Evolutionary conservation across 1,284 basidiomycete genomes (phyloP).

Genomic region (Pseudozyma tsukubaensis): DNA sequence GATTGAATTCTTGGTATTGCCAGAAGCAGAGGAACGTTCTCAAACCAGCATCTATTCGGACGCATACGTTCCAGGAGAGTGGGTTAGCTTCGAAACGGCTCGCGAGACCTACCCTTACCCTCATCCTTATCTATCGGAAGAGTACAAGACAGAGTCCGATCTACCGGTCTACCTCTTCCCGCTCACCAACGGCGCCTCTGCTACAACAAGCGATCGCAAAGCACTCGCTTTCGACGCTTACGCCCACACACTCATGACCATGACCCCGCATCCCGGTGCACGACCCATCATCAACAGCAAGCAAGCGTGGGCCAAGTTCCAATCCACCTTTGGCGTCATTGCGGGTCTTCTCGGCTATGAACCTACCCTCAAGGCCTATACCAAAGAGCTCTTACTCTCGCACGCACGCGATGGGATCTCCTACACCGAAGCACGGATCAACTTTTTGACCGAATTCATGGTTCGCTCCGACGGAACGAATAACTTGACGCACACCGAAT

Average conservation of each 20-base stretch:
- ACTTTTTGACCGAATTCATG: constrained; percentile 77
- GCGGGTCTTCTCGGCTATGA: constrained; percentile 69
- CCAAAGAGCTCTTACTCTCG: constrained; percentile 75
- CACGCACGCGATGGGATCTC: constrained; percentile 79
- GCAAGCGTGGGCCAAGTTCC: constrained; percentile 60
- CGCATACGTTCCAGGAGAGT: constrained; percentile 42
- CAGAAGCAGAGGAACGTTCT: constrained; percentile 11
- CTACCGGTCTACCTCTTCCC: constrained; percentile 28
- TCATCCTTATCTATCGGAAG: constrained; percentile 32
- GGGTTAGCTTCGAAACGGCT: constrained; percentile 44
- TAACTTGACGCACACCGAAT: constrained; percentile 75
- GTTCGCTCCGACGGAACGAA: constrained; percentile 74
- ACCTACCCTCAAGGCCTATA: constrained; percentile 75
- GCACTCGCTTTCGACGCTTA: constrained; percentile 48
- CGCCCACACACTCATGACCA: constrained; percentile 54
- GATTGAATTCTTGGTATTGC: constrained; percentile 42
- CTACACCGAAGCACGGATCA: constrained; percentile 79
- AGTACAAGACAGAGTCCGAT: background rate
- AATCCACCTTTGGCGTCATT: constrained; percentile 54
- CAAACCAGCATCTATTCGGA: constrained; percentile 32
- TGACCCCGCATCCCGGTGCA: constrained; percentile 40
- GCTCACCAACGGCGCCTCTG: background rate
- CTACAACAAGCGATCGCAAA: background rate
- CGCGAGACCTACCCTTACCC: constrained; percentile 41
- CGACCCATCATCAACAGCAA: constrained; percentile 42